Percentiles rank a stretch among this genome's conserved stretches.
phyloP scores from a whole-genome alignment of 805 yeast genomes.

The Saccharomycodes ludwigii region DNA sequence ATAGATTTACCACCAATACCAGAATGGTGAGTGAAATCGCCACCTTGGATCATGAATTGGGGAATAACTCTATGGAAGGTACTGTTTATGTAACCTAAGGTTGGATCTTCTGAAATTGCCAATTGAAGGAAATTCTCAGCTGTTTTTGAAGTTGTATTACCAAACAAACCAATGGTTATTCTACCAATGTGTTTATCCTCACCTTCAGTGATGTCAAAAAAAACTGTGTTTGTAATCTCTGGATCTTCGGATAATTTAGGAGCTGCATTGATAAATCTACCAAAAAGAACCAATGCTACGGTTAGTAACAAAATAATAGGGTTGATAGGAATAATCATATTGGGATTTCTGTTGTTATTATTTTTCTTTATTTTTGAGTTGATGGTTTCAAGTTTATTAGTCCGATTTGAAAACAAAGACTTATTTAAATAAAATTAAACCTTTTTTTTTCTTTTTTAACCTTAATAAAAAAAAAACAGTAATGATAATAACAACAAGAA shows the following conservation, averaged over 20 bases:
- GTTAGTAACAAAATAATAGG: too few relatives aligned
- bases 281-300: conserved; percentile 1
- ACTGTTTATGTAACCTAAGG: conserved; percentile 47
- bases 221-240: conserved; percentile 62
- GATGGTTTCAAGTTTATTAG: too few relatives aligned
- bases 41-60: conserved; percentile 70
- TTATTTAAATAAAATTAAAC: too few relatives aligned
- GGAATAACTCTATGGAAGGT: conserved; percentile 65
- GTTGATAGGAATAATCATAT: too few relatives aligned
- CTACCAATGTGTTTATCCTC: conserved; percentile 68
- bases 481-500: too few relatives aligned
- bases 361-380: too few relatives aligned
- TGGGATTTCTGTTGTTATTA: too few relatives aligned
- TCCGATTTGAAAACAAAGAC: too few relatives aligned
- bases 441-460: too few relatives aligned
- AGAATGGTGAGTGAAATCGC: conserved; percentile 58
- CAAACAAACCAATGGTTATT: conserved; percentile 77
- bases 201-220: conserved; percentile 76
- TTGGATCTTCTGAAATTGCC: conserved; percentile 62
- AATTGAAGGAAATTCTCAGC: conserved; percentile 79
- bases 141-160: conserved; percentile 77
- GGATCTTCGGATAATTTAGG: conserved; percentile 17
- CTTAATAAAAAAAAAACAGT: too few relatives aligned
- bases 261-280: neutral
- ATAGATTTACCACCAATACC: conserved; percentile 71